Conservation (phyloP, 306 rosid genomes). For the Casuarina glauca region DNA sequence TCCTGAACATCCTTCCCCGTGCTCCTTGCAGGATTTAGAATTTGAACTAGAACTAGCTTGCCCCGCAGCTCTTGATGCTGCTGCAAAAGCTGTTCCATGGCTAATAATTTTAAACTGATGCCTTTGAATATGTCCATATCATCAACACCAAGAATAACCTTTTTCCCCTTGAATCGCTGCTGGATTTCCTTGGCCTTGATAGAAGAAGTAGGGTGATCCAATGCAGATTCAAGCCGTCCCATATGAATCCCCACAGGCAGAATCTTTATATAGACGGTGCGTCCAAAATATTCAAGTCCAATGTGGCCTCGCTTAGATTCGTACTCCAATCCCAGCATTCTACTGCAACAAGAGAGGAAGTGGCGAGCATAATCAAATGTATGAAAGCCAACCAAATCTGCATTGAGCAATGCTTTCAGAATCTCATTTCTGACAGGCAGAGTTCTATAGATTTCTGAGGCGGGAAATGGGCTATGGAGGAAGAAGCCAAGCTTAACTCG, state of each 20-base stretch:
- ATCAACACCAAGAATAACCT: conserved; percentile 72
- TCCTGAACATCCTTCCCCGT: conserved; percentile 59
- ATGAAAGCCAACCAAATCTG: conserved; percentile 81
- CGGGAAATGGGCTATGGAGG: conserved; percentile 84
- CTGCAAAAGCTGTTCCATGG: conserved; percentile 64
- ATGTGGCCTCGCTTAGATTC: conserved; percentile 76
- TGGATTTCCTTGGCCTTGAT: conserved; percentile 55
- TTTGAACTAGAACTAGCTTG: conserved; percentile 64
- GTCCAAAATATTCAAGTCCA: conserved; percentile 82
- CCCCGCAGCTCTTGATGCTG: conserved; percentile 56
- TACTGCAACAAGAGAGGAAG: conserved; percentile 77
- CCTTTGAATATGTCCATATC: conserved; percentile 91
- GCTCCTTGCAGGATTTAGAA: conserved; percentile 73
- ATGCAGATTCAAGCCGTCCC: conserved; percentile 64
- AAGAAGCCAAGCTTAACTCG: conserved; percentile 81
- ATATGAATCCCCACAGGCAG: conserved; percentile 82
- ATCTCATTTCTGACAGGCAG: conserved; percentile 84
- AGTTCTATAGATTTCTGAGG: conserved; percentile 78
- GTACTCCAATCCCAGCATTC: conserved; percentile 79
- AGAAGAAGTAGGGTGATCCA: conserved; percentile 53
- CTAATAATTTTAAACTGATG: conserved; percentile 67
- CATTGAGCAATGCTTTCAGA: conserved; percentile 68
- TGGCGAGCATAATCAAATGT: conserved; percentile 95
- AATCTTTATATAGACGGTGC: conserved; percentile 71
- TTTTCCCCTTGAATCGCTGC: conserved; percentile 56